Evolutionary conservation across 352 stramenopile species (phyloP).

Genomic region (Phytophthora pini): DNA sequence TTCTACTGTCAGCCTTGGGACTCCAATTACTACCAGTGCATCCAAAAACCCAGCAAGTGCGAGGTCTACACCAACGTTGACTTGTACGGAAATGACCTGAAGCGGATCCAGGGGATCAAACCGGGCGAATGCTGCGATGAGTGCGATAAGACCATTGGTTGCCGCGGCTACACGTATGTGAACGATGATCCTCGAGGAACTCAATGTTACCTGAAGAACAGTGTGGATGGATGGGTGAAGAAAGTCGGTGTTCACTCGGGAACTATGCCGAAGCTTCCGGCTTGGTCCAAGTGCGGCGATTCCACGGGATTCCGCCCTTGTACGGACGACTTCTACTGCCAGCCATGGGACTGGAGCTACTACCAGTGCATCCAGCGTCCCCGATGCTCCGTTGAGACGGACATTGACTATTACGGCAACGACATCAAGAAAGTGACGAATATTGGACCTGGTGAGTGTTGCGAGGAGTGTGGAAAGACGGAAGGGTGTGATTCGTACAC

Average conservation of each 20-base stretch:
- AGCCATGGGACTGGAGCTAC: slow-evolving; percentile 37
- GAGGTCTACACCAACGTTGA: slow-evolving; percentile 38
- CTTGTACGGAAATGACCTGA: slow-evolving; percentile 53
- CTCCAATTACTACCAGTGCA: slow-evolving; percentile 44
- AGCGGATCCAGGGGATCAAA: slow-evolving; percentile 37
- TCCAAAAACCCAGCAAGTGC: slow-evolving; percentile 34
- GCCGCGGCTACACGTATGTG: slow-evolving; percentile 57
- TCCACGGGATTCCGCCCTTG: slow-evolving; percentile 20
- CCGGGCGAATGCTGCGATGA: slow-evolving; percentile 28
- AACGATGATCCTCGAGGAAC: slow-evolving; percentile 48
- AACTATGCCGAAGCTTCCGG: slow-evolving; percentile 22
- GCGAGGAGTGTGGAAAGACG: slow-evolving; percentile 47
- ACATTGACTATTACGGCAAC: slow-evolving; percentile 45
- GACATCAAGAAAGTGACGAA: slow-evolving; percentile 36
- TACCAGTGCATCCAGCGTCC: slow-evolving; percentile 41
- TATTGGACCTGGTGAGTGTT: slow-evolving; percentile 45
- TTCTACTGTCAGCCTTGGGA: slow-evolving; percentile 56
- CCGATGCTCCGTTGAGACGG: slow-evolving; percentile 40
- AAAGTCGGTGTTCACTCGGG: slow-evolving; percentile 28
- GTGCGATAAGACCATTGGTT: slow-evolving; percentile 41
- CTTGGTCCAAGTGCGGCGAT: slow-evolving; percentile 27
- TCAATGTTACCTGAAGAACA: slow-evolving; percentile 53
- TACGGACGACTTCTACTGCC: slow-evolving; percentile 30
- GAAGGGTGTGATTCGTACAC: slow-evolving; percentile 47
- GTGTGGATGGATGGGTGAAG: slow-evolving; percentile 27